These are phyloP conservation scores for Phoma sp. DNA, from an alignment of 2,329 filamentous ascomycete species.

Conservation along the genomic window DNA sequence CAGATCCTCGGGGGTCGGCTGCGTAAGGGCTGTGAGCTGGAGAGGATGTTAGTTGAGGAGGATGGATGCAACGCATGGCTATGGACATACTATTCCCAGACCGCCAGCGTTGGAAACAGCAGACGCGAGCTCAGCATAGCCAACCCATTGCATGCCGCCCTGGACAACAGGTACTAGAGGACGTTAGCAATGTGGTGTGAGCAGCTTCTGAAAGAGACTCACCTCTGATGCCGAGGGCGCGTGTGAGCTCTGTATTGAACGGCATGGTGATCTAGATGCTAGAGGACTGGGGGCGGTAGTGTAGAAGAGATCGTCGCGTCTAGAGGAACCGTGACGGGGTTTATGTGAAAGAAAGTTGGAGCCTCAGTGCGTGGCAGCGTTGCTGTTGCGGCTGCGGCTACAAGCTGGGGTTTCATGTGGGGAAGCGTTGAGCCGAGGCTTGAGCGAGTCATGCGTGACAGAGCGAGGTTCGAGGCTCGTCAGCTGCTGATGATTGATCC, in stretches of 20 bases:
- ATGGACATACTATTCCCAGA: constrained; percentile 65
- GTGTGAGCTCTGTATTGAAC: constrained; percentile 69
- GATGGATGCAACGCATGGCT: not conserved
- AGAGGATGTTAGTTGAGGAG: constrained; percentile 18
- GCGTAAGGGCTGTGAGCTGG: constrained; percentile 81
- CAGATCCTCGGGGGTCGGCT: constrained; percentile 88
- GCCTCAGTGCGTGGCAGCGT: constrained; percentile 13
- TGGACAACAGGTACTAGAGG: constrained; percentile 76
- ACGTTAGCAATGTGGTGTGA: constrained; percentile 44
- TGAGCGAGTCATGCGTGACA: constrained; percentile 18
- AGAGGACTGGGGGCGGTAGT: too few species aligned
- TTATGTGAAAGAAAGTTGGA: constrained; percentile 9
- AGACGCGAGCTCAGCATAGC: constrained; percentile 77
- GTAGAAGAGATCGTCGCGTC: not conserved
- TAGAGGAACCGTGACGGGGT: constrained; percentile 1
- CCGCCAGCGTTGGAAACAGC: constrained; percentile 73
- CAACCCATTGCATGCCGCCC: constrained; percentile 87
- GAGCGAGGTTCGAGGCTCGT: constrained; percentile 18
- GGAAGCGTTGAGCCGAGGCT: constrained; percentile 38
- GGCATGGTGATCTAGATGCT: constrained; percentile 60
- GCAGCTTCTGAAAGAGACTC: constrained; percentile 1
- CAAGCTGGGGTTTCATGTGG: constrained; percentile 26
- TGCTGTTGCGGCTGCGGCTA: constrained; percentile 19
- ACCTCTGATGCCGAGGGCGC: constrained; percentile 64
- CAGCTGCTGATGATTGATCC: constrained; percentile 7